Evolutionary conservation across 1,284 basidiomycete species (phyloP), one percentile per base, ranked within the genome.

Genomic region (Ceratobasidium sp.): DNA sequence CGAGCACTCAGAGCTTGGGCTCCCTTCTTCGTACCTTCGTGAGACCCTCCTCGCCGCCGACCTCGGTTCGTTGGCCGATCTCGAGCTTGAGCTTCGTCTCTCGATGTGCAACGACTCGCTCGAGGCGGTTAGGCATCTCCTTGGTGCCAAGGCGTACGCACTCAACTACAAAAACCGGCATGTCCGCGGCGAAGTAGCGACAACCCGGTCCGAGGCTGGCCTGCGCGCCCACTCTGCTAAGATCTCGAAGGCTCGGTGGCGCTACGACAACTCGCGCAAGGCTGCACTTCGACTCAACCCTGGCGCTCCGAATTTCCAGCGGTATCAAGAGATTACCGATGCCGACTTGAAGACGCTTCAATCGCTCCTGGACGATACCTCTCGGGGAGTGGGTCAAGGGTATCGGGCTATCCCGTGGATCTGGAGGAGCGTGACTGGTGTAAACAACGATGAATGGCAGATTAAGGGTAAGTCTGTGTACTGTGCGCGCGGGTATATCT

Each of bases 1-100:
- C 7, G 71, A 73, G 39, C 56, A 73, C 44, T 44, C 71, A 7
- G 55, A 63, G 13, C 58, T 73, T 2, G 71, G 71, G 4, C 26
- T 73, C 0, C 71, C 71, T 3, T 73, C 71, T 1, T 61, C 71
- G 1, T 73, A 33, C 23, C 44, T 49, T 18, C 51, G 15, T 18
- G 51, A 53, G 9, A 51, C 68, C 1, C 26, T 70, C 0, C 7
- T 55, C 1, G 26, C 44, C 9, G 68, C 46, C 28, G 33, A 13
- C 13, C 51, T 70, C 23, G 55, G 51, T 15, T 6, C 68, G 1
- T 3, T 49, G 0, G 53, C 51, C 18, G 53, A 70, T 5, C 6
- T 70, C 1, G 68, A 70, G 51, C 33, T n/a, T 2, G 46, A 53
- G 4, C 68, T 70, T 23, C 46, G 53, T 3, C 51, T 51, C 6